phyloP scores from a whole-genome alignment of 176 grass and related monocot genomes.

The Saccharum spontaneum region DNA sequence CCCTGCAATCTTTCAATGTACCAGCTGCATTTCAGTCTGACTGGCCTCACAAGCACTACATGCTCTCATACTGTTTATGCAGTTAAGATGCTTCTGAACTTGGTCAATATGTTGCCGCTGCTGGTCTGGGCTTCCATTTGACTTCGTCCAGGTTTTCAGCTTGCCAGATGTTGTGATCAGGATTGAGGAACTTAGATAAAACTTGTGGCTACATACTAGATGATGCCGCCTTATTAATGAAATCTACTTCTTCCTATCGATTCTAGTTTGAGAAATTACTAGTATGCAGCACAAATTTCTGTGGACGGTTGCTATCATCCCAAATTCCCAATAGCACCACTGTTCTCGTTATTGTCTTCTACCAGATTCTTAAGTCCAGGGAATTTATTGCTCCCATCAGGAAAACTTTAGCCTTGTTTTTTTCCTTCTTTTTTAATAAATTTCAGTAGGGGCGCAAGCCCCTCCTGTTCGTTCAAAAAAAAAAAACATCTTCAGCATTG shows the following conservation, averaged over 20 bases:
- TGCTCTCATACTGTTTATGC: background rate
- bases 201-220: background rate
- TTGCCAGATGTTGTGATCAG: background rate
- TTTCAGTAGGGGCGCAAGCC: too few relatives aligned
- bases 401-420: too few relatives aligned
- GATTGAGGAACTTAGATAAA: background rate
- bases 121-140: background rate
- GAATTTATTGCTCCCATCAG: background rate
- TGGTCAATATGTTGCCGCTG: slow-evolving; percentile 23
- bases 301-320: background rate
- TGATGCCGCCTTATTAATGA: background rate
- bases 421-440: too few relatives aligned
- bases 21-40: too few relatives aligned
- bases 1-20: too few relatives aligned
- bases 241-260: background rate
- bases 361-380: background rate
- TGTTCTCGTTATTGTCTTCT: background rate
- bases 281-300: background rate
- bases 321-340: background rate
- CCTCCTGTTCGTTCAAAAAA: too few relatives aligned
- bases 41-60: too few relatives aligned
- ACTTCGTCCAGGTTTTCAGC: background rate
- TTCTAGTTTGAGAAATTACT: background rate
- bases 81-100: background rate
- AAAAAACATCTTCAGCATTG: background rate